phyloP scores from a whole-genome alignment of 2,329 filamentous ascomycete species.

The Fusarium sterilihyphosum region DNA sequence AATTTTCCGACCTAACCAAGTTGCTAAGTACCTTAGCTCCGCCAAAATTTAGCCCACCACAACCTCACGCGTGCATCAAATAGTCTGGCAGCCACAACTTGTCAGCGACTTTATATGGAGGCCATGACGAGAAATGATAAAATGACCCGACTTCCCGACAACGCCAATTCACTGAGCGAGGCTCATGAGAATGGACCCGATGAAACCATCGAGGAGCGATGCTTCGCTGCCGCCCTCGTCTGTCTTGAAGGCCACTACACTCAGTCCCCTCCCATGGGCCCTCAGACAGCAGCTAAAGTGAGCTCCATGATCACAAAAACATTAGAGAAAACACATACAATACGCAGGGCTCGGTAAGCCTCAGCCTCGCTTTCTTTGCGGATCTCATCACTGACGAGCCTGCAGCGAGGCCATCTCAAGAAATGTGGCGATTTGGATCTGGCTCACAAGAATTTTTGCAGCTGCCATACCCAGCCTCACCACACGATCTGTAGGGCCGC shows the following conservation, averaged over 20 bases:
- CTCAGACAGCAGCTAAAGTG: conserved; percentile 63
- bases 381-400: conserved; percentile 19
- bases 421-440: conserved; percentile 74
- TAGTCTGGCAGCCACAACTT: conserved; percentile 6
- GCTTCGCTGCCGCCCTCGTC: conserved; percentile 68
- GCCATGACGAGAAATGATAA: conserved; percentile 29
- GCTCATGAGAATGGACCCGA: conserved; percentile 33
- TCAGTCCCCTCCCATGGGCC: conserved; percentile 65
- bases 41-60: conserved; percentile 35
- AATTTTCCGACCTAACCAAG: conserved; percentile 34
- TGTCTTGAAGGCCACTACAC: conserved; percentile 71
- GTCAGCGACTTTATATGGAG: not conserved
- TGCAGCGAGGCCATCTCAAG: conserved; percentile 66
- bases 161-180: conserved; percentile 25
- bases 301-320: conserved; percentile 68
- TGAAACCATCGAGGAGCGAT: conserved; percentile 71
- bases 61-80: conserved; percentile 16
- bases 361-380: too few relatives aligned
- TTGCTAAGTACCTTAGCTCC: conserved; percentile 20
- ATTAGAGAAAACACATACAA: conserved; percentile 70
- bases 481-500: conserved; percentile 66
- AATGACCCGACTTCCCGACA: conserved; percentile 44
- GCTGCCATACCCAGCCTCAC: conserved; percentile 70
- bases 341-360: conserved; percentile 66
- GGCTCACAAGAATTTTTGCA: conserved; percentile 69